phyloP scores from a whole-genome alignment of 2,329 filamentous ascomycete species.

The Alternaria infectoria region DNA sequence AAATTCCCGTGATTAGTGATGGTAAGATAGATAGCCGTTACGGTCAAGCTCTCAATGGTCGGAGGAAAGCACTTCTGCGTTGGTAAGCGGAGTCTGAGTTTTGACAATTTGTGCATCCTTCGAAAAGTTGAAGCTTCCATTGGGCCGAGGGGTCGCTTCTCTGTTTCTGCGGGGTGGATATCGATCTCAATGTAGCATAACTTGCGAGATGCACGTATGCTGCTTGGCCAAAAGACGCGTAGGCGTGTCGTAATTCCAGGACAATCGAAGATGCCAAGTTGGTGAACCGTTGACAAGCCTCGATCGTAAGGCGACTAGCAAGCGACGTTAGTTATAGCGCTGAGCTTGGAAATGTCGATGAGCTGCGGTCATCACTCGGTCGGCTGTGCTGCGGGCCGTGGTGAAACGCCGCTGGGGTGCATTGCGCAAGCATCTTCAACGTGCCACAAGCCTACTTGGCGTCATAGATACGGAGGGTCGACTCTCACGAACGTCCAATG shows the following conservation, averaged over 20 bases:
- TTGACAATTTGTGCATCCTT: background rate
- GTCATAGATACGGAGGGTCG: background rate
- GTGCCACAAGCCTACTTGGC: background rate
- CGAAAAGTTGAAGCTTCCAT: background rate
- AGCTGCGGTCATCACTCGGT: background rate
- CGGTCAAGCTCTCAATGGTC: background rate
- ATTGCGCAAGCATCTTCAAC: constrained; percentile 8
- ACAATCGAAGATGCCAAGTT: background rate
- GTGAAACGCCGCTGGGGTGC: constrained; percentile 7
- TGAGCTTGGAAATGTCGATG: constrained; percentile 1
- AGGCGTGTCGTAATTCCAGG: background rate
- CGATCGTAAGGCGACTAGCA: background rate
- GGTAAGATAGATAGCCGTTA: background rate
- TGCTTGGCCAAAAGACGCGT: background rate
- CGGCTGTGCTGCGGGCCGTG: constrained; percentile 13
- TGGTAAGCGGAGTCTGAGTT: background rate
- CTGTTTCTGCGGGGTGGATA: background rate
- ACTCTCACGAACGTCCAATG: background rate
- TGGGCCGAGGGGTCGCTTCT: background rate
- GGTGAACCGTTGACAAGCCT: background rate
- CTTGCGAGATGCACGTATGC: background rate
- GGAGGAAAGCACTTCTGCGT: background rate
- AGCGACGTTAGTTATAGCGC: background rate
- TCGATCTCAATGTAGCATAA: background rate
- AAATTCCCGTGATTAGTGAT: background rate